phyloP scores from a whole-genome alignment of 345 rosid species.

The Jatropha curcas region DNA sequence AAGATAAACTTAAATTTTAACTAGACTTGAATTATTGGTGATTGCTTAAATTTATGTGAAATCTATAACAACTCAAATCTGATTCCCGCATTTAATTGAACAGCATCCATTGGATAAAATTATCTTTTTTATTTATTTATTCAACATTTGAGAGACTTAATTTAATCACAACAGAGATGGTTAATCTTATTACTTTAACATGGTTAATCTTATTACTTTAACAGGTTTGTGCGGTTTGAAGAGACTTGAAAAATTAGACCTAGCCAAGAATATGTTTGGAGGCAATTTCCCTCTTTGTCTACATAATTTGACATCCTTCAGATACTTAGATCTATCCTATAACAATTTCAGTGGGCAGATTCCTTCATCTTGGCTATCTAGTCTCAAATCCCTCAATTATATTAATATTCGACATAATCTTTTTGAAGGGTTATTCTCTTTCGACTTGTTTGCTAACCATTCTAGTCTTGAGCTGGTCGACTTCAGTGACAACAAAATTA shows the following conservation, averaged over 20 bases:
- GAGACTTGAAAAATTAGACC: constrained; percentile 2
- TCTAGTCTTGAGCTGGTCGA: neutral
- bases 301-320: constrained; percentile 4
- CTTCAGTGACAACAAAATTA: neutral
- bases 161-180: too few relatives aligned
- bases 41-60: too few relatives aligned
- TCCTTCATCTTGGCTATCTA: neutral
- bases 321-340: neutral
- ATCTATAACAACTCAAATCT: too few relatives aligned
- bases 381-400: neutral
- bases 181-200: too few relatives aligned
- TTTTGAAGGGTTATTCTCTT: neutral
- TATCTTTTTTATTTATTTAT: too few relatives aligned
- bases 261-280: neutral
- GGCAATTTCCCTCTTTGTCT: constrained; percentile 5
- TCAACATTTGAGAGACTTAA: too few relatives aligned
- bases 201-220: too few relatives aligned
- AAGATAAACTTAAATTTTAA: too few relatives aligned
- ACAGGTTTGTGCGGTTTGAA: constrained; percentile 9
- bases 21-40: too few relatives aligned
- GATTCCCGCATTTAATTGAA: too few relatives aligned
- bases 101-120: too few relatives aligned
- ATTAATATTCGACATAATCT: neutral
- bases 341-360: neutral
- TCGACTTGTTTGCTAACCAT: neutral